Conservation (phyloP, 768 basidiomycete species). For the Hypholoma fasciculare region DNA sequence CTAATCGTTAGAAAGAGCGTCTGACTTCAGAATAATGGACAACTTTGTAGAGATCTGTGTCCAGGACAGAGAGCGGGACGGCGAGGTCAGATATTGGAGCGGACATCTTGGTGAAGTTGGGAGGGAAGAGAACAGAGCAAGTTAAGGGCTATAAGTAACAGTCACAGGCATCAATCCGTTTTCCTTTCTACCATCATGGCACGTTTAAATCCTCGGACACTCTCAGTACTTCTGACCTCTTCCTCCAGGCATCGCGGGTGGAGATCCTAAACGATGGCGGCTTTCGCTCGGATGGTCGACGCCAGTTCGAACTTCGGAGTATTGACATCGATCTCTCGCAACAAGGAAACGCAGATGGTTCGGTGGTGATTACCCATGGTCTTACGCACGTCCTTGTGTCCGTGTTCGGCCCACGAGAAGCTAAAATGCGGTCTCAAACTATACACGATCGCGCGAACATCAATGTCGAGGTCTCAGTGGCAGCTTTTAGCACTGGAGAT, state of each 20-base stretch:
- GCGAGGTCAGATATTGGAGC: conserved; percentile 27
- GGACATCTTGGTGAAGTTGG: conserved; percentile 32
- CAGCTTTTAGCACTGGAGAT: conserved; percentile 85
- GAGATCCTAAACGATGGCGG: conserved; percentile 86
- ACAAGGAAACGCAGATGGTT: conserved; percentile 81
- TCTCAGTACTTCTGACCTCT: background rate
- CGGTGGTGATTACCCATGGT: conserved; percentile 82
- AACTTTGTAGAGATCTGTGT: conserved; percentile 96
- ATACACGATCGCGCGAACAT: conserved; percentile 87
- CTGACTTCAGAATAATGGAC: background rate
- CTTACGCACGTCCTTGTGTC: conserved; percentile 86
- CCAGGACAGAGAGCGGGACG: conserved; percentile 66
- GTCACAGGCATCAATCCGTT: conserved; percentile 10
- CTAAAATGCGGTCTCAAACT: conserved; percentile 75
- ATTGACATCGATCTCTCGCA: conserved; percentile 77
- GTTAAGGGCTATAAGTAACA: conserved; percentile 11
- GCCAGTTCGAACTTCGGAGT: conserved; percentile 89
- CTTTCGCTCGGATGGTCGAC: conserved; percentile 88
- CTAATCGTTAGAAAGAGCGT: background rate
- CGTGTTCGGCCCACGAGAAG: conserved; percentile 92
- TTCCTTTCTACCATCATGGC: conserved; percentile 21
- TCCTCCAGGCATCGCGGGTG: conserved; percentile 46
- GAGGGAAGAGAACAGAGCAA: conserved; percentile 10
- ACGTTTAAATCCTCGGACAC: conserved; percentile 4
- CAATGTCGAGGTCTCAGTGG: conserved; percentile 86